These are phyloP conservation scores for Mariannaea sp. DNA, from an alignment of 2,329 filamentous ascomycete genomes.

Conservation along the genomic window DNA sequence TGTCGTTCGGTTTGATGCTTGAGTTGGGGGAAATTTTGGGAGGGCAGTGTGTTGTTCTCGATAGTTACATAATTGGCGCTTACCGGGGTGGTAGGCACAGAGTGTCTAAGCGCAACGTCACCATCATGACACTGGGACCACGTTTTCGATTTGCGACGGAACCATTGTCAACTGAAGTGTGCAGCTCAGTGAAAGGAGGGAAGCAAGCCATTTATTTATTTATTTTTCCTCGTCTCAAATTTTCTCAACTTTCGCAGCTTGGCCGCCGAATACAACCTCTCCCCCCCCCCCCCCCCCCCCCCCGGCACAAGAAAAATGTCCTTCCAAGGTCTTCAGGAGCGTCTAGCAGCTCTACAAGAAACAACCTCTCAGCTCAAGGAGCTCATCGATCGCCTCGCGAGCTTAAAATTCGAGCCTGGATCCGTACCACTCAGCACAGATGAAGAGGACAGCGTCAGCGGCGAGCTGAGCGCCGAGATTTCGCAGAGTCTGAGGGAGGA, in stretches of 20 bases:
- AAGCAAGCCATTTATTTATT: no score
- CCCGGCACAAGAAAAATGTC: constrained; percentile 50
- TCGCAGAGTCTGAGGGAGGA: constrained; percentile 75
- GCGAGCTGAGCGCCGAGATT: constrained; percentile 82
- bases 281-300: no score
- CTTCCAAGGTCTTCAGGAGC: constrained; percentile 65
- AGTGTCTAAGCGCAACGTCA: neutral
- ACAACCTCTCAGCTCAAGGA: constrained; percentile 61
- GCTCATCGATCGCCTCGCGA: constrained; percentile 63
- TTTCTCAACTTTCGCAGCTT: neutral
- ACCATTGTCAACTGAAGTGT: neutral
- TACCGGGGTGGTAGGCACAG: neutral
- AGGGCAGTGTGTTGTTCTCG: neutral
- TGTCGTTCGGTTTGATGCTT: constrained; percentile 21
- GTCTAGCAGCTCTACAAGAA: constrained; percentile 64
- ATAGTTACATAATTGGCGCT: neutral
- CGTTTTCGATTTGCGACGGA: neutral
- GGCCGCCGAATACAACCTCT: no score
- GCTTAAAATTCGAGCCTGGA: constrained; percentile 62
- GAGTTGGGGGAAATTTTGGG: no score
- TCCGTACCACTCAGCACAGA: constrained; percentile 56
- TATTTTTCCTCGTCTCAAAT: neutral
- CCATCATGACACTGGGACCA: neutral
- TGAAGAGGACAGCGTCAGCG: constrained; percentile 59
- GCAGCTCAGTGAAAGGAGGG: neutral